These are phyloP conservation scores for Diaporthe sp. DNA, from an alignment of 2,329 filamentous ascomycete species.

Conservation along the genomic window DNA sequence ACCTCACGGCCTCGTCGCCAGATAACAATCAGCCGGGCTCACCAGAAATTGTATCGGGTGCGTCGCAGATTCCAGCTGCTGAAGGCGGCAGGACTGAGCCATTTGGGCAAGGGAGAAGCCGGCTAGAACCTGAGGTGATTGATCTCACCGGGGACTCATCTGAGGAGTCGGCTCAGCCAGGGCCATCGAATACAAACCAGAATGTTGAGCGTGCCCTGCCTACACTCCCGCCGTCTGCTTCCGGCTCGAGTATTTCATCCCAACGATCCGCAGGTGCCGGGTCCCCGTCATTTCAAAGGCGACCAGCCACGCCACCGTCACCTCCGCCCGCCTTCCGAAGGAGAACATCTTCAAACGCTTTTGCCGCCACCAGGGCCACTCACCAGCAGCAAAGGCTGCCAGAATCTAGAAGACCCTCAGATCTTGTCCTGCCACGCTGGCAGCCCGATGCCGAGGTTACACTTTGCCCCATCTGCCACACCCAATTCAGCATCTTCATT, in stretches of 20 bases:
- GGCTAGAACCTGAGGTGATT: constrained; percentile 33
- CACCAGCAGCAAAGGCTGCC: constrained; percentile 27
- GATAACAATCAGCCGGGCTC: neutral
- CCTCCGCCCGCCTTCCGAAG: constrained; percentile 37
- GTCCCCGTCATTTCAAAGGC: constrained; percentile 32
- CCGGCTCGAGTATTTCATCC: neutral
- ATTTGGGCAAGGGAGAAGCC: neutral
- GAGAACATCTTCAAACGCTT: constrained; percentile 36
- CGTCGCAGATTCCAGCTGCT: constrained; percentile 1
- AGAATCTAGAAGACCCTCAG: constrained; percentile 44
- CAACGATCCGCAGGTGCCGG: constrained; percentile 13
- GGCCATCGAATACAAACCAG: constrained; percentile 21
- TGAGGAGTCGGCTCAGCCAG: neutral
- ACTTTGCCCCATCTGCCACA: constrained; percentile 85
- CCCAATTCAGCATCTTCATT: constrained; percentile 85
- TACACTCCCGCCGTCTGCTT: constrained; percentile 26
- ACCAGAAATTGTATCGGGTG: neutral
- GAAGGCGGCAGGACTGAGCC: neutral
- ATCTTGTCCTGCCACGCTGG: constrained; percentile 80
- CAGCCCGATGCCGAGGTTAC: constrained; percentile 88
- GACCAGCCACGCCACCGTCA: constrained; percentile 37
- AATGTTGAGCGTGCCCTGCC: constrained; percentile 36
- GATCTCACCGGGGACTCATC: constrained; percentile 37
- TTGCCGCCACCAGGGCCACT: neutral
- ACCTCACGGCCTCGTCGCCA: constrained; percentile 31